Conservation (phyloP, 768 basidiomycete species). For the Gloeostereum incarnatum region DNA sequence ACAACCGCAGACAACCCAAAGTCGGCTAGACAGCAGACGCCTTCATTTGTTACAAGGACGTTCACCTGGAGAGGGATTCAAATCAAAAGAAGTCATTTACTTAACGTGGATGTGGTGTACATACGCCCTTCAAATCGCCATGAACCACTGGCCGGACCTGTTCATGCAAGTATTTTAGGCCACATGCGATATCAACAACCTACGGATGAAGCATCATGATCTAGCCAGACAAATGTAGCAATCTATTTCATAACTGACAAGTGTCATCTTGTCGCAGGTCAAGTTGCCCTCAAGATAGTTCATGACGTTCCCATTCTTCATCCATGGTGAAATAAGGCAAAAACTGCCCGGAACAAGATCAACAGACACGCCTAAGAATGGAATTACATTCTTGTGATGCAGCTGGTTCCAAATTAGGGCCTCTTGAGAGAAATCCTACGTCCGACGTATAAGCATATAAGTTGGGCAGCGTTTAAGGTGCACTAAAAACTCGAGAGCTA, state of each 20-base stretch:
- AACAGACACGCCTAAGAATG: conserved; percentile 18
- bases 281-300: conserved; percentile 14
- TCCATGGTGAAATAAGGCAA: conserved; percentile 29
- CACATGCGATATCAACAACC: conserved; percentile 22
- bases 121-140: conserved; percentile 30
- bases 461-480: no score
- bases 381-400: conserved; percentile 19
- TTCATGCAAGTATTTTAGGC: conserved; percentile 26
- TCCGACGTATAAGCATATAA: not conserved
- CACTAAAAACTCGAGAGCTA: not conserved
- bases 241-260: conserved; percentile 8
- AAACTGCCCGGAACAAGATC: conserved; percentile 9
- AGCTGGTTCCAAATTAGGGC: conserved; percentile 20
- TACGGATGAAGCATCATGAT: conserved; percentile 7
- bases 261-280: conserved; percentile 11
- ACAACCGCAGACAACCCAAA: conserved; percentile 13
- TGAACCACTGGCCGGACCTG: conserved; percentile 29
- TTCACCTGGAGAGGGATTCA: conserved; percentile 12
- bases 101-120: conserved; percentile 1
- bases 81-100: not conserved
- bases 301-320: conserved; percentile 20
- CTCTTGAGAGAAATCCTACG: conserved; percentile 11
- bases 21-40: conserved; percentile 20
- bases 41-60: conserved; percentile 16
- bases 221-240: conserved; percentile 17